Conservation (phyloP, 2,329 filamentous ascomycete species). For the Ceratocystiopsis minuta region DNA sequence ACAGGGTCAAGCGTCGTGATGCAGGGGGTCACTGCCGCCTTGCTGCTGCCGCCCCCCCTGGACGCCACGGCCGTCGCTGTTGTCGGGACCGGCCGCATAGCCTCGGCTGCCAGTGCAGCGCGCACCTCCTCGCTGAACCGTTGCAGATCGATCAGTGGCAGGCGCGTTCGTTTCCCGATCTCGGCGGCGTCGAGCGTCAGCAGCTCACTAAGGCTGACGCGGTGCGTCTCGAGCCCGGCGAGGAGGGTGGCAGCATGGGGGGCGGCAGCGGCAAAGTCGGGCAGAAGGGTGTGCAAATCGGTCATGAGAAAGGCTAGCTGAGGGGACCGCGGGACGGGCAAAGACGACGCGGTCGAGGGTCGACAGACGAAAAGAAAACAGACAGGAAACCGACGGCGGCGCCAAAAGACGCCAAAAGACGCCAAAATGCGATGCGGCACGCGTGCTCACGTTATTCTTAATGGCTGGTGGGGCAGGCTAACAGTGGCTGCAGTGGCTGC, state of each 20-base stretch:
- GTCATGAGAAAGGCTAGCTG: slow-evolving; percentile 37
- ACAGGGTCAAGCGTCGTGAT: slow-evolving; percentile 66
- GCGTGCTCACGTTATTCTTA: no score
- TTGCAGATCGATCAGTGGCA: slow-evolving; percentile 66
- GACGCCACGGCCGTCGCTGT: neutral
- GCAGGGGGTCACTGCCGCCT: slow-evolving; percentile 15
- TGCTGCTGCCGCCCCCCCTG: neutral
- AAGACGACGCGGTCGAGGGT: no score
- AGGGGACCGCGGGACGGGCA: no score
- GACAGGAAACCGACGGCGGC: no score
- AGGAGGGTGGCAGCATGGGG: slow-evolving; percentile 53
- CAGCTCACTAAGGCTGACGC: slow-evolving; percentile 65
- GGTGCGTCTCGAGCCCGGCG: slow-evolving; percentile 59
- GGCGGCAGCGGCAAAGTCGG: slow-evolving; percentile 49
- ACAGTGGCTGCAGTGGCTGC: no score
- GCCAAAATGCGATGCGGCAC: no score
- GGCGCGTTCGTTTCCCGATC: slow-evolving; percentile 67
- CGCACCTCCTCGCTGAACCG: slow-evolving; percentile 32
- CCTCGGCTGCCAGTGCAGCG: neutral
- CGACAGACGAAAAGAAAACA: no score
- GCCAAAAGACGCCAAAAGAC: no score
- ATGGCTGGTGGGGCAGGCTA: no score
- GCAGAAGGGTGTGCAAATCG: slow-evolving; percentile 69
- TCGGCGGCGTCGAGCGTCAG: slow-evolving; percentile 68
- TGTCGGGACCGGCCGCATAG: neutral